Base-by-base conservation (phyloP, 225 moss, liverwort and hornwort genomes). In the Pleurozium schreberi region DNA sequence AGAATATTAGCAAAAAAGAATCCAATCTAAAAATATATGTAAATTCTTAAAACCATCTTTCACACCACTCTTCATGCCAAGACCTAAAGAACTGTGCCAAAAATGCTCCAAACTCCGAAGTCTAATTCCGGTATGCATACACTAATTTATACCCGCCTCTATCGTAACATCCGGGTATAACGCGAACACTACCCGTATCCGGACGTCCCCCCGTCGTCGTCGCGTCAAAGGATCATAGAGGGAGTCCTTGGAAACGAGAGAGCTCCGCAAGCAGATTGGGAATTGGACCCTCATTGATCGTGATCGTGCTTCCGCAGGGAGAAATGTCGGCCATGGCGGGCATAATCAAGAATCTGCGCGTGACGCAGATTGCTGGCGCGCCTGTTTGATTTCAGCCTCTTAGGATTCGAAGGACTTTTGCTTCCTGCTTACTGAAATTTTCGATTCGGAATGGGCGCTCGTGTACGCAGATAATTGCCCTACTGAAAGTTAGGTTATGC, bases 321-420 rank as follows among this genome's bases (percentile, higher is more conserved):
- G 70, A 14, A 20, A 23, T 9, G 43, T 9, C 45, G 9, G 73
- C 95, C 36, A 86, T 95, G 93, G 96, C 95, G 16, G 89, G 92
- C 34, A 67, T 93, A 34, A 95, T 96, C 85, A 94, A 92, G 77
- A 93, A 95, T 10, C 90, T 95, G 67, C 90, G 92, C 14, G 89
- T 93, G 57, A 94, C 94, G 22, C 75, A 89, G 84, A 97, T 75
- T 68, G 55, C 18, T 66, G 59, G 66, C 63, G 65, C 22, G 42
- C 50, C 67, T 78, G 38, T 57, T 57, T 22, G 10, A 22, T 58
- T 42, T 73, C 85, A 81, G 69, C 27, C 30, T 75, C 77, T 36
- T 52, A 66, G 75, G 42, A 30, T 74, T 28, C 11, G 58, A 28
- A 58, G 78, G 57, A 26, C 2, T 26, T 77, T 10, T 25, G 25